Evolutionary conservation across 768 basidiomycete genomes (phyloP).

Genomic region (Cystobasidium tubakii): DNA sequence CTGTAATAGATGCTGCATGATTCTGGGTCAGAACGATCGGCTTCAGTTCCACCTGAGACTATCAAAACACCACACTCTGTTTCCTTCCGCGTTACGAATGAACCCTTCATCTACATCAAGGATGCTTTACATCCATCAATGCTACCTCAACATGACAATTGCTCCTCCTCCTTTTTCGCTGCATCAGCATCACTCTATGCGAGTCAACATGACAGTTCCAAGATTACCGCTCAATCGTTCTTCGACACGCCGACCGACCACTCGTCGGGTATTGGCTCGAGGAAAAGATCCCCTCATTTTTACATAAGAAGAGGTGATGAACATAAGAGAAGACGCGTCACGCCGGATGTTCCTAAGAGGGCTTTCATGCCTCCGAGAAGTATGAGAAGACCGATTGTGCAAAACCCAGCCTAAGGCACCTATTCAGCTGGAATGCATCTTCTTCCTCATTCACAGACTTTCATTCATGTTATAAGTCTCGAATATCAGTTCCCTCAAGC

Average conservation of each 20-base stretch:
- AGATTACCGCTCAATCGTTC: neutral
- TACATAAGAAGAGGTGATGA: neutral
- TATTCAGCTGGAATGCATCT: too few relatives aligned
- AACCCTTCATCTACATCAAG: constrained; percentile 7
- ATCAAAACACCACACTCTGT: neutral
- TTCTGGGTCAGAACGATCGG: neutral
- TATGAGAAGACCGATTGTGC: neutral
- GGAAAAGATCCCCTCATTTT: constrained; percentile 5
- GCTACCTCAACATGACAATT: neutral
- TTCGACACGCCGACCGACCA: neutral
- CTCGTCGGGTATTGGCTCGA: neutral
- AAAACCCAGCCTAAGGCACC: neutral
- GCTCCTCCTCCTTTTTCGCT: neutral
- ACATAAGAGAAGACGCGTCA: neutral
- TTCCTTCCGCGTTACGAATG: neutral
- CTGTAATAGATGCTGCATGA: neutral
- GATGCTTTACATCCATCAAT: constrained; percentile 5
- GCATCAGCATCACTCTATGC: constrained; percentile 5
- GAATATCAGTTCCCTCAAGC: too few relatives aligned
- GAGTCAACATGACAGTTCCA: neutral
- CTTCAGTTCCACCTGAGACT: neutral
- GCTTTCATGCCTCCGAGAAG: neutral
- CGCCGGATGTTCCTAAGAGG: neutral
- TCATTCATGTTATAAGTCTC: too few relatives aligned
- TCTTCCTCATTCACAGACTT: too few relatives aligned